Percentiles rank a stretch among this genome's conserved stretches.
Evolutionary conservation across 805 yeast species (phyloP).

Genomic region (Lipomyces orientalis): DNA sequence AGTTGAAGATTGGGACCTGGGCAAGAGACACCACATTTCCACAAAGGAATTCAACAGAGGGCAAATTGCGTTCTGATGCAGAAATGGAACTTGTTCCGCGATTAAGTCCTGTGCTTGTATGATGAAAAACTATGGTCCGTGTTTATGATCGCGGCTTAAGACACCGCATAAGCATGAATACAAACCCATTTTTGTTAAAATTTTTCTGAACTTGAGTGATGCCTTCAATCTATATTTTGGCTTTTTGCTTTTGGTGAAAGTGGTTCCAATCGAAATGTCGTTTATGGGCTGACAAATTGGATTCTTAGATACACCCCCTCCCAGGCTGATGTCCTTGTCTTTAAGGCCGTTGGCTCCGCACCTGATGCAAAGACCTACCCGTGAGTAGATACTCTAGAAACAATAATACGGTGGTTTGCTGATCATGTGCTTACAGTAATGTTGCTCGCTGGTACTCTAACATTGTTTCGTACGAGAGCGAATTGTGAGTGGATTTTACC

Average conservation of each 20-base stretch:
- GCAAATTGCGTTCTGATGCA: not conserved
- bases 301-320: constrained; percentile 75
- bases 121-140: constrained; percentile 87
- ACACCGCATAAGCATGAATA: constrained; percentile 90
- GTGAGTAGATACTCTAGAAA: constrained; percentile 15
- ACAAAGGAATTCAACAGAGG: not conserved
- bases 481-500: constrained; percentile 68
- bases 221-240: constrained; percentile 2
- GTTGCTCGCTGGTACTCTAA: constrained; percentile 99
- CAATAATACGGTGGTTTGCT: not conserved
- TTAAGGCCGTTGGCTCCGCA: constrained; percentile 74
- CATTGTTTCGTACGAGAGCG: constrained; percentile 90
- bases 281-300: not conserved
- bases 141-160: constrained; percentile 93
- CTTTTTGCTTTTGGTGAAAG: not conserved
- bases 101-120: constrained; percentile 11
- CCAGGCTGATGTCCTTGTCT: constrained; percentile 93
- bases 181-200: constrained; percentile 56
- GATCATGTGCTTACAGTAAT: constrained; percentile 48
- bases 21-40: not conserved
- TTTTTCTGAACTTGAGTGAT: constrained; percentile 45
- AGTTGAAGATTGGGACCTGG: not conserved
- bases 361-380: constrained; percentile 76
- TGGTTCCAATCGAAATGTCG: not conserved
- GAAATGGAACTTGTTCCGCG: not conserved